A percentile compares a stretch with the other conserved stretches of the same genome.
phyloP scores from a whole-genome alignment of 257 asterid species.

The Knoxia roxburghii region DNA sequence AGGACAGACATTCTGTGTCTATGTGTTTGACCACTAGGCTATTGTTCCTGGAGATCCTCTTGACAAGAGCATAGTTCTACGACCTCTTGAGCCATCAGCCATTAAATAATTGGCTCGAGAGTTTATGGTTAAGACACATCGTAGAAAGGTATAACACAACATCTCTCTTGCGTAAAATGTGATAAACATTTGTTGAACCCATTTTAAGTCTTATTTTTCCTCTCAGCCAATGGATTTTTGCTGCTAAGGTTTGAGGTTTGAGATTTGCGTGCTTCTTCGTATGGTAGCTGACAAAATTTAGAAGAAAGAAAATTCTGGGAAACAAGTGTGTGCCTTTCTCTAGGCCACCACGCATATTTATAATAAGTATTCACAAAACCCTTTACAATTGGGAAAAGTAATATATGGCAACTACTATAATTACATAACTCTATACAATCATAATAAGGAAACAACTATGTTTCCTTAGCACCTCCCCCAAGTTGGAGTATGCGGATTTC shows the following conservation, averaged over 20 bases:
- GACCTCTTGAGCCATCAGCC: slow-evolving; percentile 96
- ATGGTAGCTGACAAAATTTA: too few species aligned
- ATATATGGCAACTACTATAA: too few species aligned
- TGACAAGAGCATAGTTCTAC: slow-evolving; percentile 81
- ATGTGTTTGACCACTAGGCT: slow-evolving; percentile 93
- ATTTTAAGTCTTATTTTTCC: not conserved
- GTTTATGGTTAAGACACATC: slow-evolving; percentile 96
- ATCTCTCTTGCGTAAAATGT: not conserved
- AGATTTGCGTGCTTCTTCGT: not conserved
- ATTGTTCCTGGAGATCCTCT: slow-evolving; percentile 97
- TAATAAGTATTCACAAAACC: too few species aligned
- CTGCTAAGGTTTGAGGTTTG: too few species aligned
- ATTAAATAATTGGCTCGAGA: slow-evolving; percentile 94
- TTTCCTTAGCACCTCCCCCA: too few species aligned
- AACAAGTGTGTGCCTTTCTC: too few species aligned
- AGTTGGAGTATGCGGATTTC: too few species aligned
- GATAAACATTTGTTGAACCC: slow-evolving; percentile 4
- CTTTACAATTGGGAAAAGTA: too few species aligned
- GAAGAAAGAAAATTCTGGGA: too few species aligned
- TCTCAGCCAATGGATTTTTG: slow-evolving; percentile 1
- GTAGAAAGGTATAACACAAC: slow-evolving; percentile 67
- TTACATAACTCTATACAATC: too few species aligned
- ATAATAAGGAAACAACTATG: too few species aligned
- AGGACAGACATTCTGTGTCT: slow-evolving; percentile 87
- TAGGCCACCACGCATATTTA: too few species aligned